Evolutionary conservation across 106 monocot species (phyloP), one percentile per base, ranked within the genome.

Genomic region (Platanthera guangdongensis): DNA sequence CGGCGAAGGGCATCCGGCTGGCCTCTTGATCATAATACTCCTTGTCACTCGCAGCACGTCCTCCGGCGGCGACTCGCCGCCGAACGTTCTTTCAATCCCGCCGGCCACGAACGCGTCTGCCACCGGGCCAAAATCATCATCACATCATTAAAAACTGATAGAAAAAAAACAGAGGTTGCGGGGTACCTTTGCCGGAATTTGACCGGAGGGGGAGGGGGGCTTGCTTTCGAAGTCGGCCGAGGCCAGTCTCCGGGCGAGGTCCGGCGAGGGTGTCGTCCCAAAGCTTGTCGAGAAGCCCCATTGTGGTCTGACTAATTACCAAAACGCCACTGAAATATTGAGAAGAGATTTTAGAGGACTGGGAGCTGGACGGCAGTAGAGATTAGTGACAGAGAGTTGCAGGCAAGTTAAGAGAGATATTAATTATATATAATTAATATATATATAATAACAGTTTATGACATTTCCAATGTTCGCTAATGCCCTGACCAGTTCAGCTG

Each of bases 1-100:
- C 55, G 90, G 79, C 63, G 91, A 82, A 50, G 91, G 89, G 72
- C 84, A 92, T 18, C 92, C 89, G 8, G 87, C 75, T 46, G 96
- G 93, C 65, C 86, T 83, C 84, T 86, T 89, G 55, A 97, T 93
- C 96, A 97, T 97, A 79, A 97, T 97, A 83, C 87, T 93, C 60
- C 93, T 76, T 63, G 96, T 93, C 70, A 97, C 93, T 78, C 74
- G 78, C 75, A 89, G 84, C 78, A 51, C 79, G 77, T 80, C 90
- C 82, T 77, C 89, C 62, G 49, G 51, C 62, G 49, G 51, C 16
- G 22, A 72, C 9, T 72, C 72, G 2, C 22, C 72, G 72, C 72
- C 16, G 51, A 22, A 51, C 4, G 50, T 10, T 22, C 77, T 50
- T 25, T 47, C 48, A 7, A 55, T 74, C 49, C 50, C 68, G 13